These are phyloP conservation scores for Wickerhamomyces ciferrii DNA, from an alignment of 805 yeast species.

Conservation along the genomic window DNA sequence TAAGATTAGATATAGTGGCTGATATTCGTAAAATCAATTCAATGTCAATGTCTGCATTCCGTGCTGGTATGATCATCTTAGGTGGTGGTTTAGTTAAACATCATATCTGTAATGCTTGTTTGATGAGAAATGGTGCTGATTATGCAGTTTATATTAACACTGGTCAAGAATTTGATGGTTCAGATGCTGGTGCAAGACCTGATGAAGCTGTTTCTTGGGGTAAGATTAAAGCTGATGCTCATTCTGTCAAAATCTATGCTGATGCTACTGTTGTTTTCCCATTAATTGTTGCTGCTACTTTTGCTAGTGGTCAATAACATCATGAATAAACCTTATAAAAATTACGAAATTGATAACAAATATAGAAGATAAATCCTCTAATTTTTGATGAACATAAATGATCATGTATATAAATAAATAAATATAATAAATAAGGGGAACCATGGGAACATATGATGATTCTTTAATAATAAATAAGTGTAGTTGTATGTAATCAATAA, in stretches of 20 bases:
- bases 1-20: conserved; percentile 87
- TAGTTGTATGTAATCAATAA: no score
- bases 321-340: not conserved
- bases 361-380: not conserved
- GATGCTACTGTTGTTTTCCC: conserved; percentile 96
- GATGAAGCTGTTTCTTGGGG: conserved; percentile 99
- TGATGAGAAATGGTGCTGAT: conserved; percentile 99
- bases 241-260: conserved; percentile 85
- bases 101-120: conserved; percentile 95
- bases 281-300: conserved; percentile 94
- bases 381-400: not conserved
- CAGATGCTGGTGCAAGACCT: conserved; percentile 99
- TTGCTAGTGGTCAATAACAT: conserved; percentile 52
- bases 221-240: conserved; percentile 92
- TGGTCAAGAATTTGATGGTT: conserved; percentile 98
- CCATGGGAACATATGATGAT: no score
- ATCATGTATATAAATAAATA: not conserved
- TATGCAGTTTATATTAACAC: conserved; percentile 96
- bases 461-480: conserved; percentile 8
- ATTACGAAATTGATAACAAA: not conserved
- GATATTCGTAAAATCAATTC: conserved; percentile 91
- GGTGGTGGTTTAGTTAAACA: conserved; percentile 98
- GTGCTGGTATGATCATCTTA: conserved; percentile 92
- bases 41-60: conserved; percentile 89
- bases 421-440: conserved; percentile 7